phyloP scores from a whole-genome alignment of 2,329 filamentous ascomycete species.

The Hypoxylon sp. region DNA sequence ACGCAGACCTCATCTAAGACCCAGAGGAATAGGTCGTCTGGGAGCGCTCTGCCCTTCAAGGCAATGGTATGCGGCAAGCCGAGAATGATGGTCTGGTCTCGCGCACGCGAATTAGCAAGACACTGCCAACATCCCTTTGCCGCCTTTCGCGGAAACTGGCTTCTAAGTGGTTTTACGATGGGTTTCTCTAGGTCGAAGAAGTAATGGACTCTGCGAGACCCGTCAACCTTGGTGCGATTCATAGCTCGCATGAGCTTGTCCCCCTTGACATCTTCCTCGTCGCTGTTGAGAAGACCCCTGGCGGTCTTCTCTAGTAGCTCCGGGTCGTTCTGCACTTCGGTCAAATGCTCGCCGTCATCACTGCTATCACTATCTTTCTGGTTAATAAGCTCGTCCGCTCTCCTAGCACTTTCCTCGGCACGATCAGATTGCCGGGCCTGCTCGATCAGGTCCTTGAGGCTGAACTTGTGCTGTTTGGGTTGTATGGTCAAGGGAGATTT shows the following conservation, averaged over 20 bases:
- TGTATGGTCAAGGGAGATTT: constrained; percentile 63
- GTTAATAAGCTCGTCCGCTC: constrained; percentile 54
- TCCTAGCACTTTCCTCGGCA: constrained; percentile 66
- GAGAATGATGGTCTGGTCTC: constrained; percentile 70
- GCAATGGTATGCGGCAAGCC: constrained; percentile 70
- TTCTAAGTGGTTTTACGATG: constrained; percentile 42
- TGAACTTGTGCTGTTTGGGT: constrained; percentile 69
- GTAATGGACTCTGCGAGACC: constrained; percentile 57
- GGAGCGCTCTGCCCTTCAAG: constrained; percentile 58
- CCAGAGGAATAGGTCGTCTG: constrained; percentile 76
- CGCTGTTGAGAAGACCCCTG: constrained; percentile 54
- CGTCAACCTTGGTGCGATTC: constrained; percentile 60
- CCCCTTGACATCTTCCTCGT: constrained; percentile 45
- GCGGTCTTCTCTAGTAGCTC: constrained; percentile 58
- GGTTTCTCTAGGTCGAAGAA: constrained; percentile 60
- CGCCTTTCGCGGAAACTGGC: constrained; percentile 54
- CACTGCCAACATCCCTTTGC: constrained; percentile 60
- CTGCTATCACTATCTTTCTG: constrained; percentile 30
- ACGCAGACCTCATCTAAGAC: constrained; percentile 69
- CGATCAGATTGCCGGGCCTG: constrained; percentile 70
- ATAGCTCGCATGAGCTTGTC: constrained; percentile 59
- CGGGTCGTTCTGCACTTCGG: constrained; percentile 52
- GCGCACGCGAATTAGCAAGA: constrained; percentile 61
- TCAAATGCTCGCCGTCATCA: constrained; percentile 36
- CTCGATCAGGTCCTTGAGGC: constrained; percentile 70